Evolutionary conservation across 2,329 filamentous ascomycete species (phyloP).

Genomic region (Calonectria montana): DNA sequence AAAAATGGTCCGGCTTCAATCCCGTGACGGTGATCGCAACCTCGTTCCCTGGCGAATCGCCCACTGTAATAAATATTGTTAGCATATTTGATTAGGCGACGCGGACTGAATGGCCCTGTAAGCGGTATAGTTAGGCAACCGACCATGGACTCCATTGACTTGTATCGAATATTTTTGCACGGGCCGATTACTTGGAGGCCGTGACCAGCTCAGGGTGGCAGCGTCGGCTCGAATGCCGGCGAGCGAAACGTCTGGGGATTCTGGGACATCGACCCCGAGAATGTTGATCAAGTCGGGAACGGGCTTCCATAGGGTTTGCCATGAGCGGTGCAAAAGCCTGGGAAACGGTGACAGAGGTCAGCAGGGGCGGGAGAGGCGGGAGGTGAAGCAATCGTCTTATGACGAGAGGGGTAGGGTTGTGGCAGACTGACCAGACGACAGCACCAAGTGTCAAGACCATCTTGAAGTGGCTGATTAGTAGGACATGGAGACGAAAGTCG

Average conservation of each 20-base stretch:
- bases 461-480: conserved; percentile 62
- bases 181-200: conserved; percentile 71
- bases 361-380: conserved; percentile 14
- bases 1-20: conserved; percentile 86
- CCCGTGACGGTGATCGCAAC: conserved; percentile 87
- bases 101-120: not conserved
- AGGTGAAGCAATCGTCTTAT: not conserved
- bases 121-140: conserved; percentile 45
- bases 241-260: conserved; percentile 88
- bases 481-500: conserved; percentile 57
- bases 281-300: conserved; percentile 92
- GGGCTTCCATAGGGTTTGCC: conserved; percentile 89
- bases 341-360: conserved; percentile 23
- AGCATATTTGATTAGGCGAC: conserved; percentile 17
- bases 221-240: conserved; percentile 89
- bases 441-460: conserved; percentile 67
- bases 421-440: conserved; percentile 60
- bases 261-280: conserved; percentile 92
- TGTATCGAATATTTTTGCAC: conserved; percentile 92
- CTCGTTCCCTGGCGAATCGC: conserved; percentile 73
- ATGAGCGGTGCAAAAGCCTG: conserved; percentile 87
- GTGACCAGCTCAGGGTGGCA: conserved; percentile 91
- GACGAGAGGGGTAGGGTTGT: conserved; percentile 7
- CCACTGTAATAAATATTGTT: conserved; percentile 65
- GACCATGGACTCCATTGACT: conserved; percentile 92